phyloP scores from a whole-genome alignment of 148 eudicot species.

The Vaccinium myrtillus region DNA sequence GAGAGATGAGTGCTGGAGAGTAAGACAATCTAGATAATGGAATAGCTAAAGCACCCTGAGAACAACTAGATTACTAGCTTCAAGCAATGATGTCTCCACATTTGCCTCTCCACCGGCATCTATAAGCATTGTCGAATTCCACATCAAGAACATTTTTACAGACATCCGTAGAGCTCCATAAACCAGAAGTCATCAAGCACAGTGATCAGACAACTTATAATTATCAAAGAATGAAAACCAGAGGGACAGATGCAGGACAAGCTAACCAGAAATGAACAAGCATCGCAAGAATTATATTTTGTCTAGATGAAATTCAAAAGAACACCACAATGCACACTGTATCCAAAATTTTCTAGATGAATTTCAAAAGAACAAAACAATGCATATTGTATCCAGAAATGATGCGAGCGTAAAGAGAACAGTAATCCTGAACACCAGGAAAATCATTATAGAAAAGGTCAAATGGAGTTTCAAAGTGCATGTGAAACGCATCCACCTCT shows the following conservation, averaged over 20 bases:
- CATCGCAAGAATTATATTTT: neutral
- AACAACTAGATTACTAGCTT: constrained; percentile 81
- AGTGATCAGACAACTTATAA: neutral
- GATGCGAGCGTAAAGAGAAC: neutral
- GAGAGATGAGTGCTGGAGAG: constrained; percentile 3
- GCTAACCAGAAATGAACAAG: neutral
- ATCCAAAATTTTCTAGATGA: neutral
- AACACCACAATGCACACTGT: neutral
- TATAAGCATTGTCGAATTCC: constrained; percentile 83
- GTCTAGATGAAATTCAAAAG: neutral
- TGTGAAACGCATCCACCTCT: neutral
- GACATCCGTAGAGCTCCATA: constrained; percentile 98
- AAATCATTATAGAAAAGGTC: neutral
- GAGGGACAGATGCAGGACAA: neutral
- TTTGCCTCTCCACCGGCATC: constrained; percentile 84
- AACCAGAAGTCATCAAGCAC: constrained; percentile 46
- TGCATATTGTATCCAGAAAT: neutral
- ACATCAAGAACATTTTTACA: constrained; percentile 98
- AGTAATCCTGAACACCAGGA: neutral
- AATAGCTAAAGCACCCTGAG: constrained; percentile 40
- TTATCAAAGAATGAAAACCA: neutral
- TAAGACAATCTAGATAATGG: neutral
- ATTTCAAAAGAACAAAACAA: neutral
- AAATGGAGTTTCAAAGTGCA: neutral
- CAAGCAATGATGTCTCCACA: constrained; percentile 81